These are phyloP conservation scores for Rosellinia necatrix DNA, from an alignment of 2,329 filamentous ascomycete genomes.

Conservation along the genomic window DNA sequence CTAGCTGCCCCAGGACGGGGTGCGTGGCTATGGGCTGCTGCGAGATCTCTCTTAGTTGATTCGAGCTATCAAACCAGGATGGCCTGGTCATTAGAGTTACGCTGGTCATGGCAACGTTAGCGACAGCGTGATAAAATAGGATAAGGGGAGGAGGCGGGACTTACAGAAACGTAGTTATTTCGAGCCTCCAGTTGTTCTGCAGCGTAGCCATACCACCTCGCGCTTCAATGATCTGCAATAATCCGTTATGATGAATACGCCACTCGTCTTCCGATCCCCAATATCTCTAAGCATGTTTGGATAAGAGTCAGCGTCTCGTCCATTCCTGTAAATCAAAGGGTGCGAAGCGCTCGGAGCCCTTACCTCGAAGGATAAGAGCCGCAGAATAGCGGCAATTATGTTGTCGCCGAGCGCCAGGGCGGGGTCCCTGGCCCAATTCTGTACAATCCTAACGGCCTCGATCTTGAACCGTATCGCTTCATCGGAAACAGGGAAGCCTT, in stretches of 20 bases:
- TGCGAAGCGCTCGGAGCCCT: neutral
- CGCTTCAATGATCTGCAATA: slow-evolving; percentile 42
- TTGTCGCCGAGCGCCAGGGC: slow-evolving; percentile 41
- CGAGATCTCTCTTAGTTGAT: slow-evolving; percentile 22
- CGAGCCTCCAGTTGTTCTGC: slow-evolving; percentile 38
- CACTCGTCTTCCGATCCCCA: slow-evolving; percentile 42
- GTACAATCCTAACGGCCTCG: slow-evolving; percentile 44
- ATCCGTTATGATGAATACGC: slow-evolving; percentile 41
- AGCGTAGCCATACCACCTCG: slow-evolving; percentile 39
- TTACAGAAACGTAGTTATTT: slow-evolving; percentile 36
- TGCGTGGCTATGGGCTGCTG: slow-evolving; percentile 14
- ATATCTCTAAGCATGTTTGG: slow-evolving; percentile 31
- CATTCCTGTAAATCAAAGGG: neutral
- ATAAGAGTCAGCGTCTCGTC: neutral
- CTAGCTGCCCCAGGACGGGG: slow-evolving; percentile 10
- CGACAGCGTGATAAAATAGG: neutral
- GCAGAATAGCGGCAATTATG: slow-evolving; percentile 40
- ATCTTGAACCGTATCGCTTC: slow-evolving; percentile 42
- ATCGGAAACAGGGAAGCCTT: slow-evolving; percentile 35
- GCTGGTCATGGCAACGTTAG: neutral
- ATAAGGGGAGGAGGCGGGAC: slow-evolving; percentile 10
- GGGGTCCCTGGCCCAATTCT: slow-evolving; percentile 41
- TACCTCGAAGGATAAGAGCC: slow-evolving; percentile 43
- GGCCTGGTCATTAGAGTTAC: slow-evolving; percentile 19
- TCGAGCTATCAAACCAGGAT: slow-evolving; percentile 25